A percentile compares a stretch with the other conserved stretches of the same genome.
These are phyloP conservation scores for Salix purpurea DNA, from an alignment of 345 rosid species.

Conservation along the genomic window DNA sequence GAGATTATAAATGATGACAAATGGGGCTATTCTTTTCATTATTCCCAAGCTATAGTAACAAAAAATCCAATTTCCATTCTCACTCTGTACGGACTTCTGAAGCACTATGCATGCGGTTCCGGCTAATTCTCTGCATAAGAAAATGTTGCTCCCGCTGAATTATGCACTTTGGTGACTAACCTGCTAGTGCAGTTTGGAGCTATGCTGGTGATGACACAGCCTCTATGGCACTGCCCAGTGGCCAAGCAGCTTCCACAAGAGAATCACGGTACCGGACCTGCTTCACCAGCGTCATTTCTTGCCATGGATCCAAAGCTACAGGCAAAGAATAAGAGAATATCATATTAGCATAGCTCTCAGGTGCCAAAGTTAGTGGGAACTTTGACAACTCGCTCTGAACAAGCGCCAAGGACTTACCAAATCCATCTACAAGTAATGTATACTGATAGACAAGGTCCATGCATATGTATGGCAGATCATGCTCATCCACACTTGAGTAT, in stretches of 20 bases:
- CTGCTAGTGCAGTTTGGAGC: neutral
- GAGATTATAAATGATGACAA: conserved; percentile 36
- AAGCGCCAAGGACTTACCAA: conserved; percentile 45
- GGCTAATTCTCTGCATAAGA: neutral
- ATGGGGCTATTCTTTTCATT: conserved; percentile 15
- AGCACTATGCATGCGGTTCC: neutral
- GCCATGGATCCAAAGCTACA: conserved; percentile 68
- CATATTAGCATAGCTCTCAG: neutral
- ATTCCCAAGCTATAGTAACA: conserved; percentile 24
- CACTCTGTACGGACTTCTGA: conserved; percentile 1
- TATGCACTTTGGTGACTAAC: neutral
- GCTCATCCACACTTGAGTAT: conserved; percentile 46
- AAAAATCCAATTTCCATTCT: conserved; percentile 18
- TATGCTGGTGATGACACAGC: conserved; percentile 52
- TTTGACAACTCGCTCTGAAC: neutral
- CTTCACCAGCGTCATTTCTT: conserved; percentile 79
- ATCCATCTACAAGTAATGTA: conserved; percentile 78
- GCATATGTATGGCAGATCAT: conserved; percentile 69
- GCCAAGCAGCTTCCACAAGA: conserved; percentile 97
- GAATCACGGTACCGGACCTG: conserved; percentile 57
- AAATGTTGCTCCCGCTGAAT: neutral
- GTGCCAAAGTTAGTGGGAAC: neutral
- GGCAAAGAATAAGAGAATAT: conserved; percentile 3
- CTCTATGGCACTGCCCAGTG: conserved; percentile 94
- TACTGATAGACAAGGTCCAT: conserved; percentile 92